Conservation (phyloP, 192 early-diverging fungal species). For the Phlyctochytrium arcticum region DNA sequence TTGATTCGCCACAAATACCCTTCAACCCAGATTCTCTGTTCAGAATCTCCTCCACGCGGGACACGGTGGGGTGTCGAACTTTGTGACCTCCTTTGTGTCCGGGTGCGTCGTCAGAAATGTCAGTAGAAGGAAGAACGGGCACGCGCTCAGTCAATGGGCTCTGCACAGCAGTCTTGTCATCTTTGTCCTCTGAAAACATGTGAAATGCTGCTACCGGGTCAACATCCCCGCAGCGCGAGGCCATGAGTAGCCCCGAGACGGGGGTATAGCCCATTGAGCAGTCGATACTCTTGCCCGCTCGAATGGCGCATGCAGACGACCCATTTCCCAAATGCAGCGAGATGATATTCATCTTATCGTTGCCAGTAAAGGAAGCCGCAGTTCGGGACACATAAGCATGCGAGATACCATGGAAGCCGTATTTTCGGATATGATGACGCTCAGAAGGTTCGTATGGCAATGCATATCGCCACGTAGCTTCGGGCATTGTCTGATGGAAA, state of each 20-base stretch:
- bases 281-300: slow-evolving; percentile 11
- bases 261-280: slow-evolving; percentile 30
- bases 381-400: slow-evolving; percentile 7
- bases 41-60: slow-evolving; percentile 34
- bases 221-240: slow-evolving; percentile 37
- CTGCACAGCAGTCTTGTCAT: no score
- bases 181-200: slow-evolving; percentile 14
- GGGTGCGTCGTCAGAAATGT: no score
- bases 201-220: slow-evolving; percentile 38
- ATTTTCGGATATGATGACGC: slow-evolving; percentile 10
- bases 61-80: slow-evolving; percentile 32
- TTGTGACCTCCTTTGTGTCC: no score
- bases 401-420: slow-evolving; percentile 22
- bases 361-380: no score
- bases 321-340: slow-evolving; percentile 26
- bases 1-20: slow-evolving; percentile 36
- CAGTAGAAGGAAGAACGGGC: slow-evolving; percentile 11
- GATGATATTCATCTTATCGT: slow-evolving; percentile 20
- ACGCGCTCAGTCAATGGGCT: no score
- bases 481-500: slow-evolving; percentile 18
- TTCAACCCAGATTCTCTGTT: slow-evolving; percentile 35
- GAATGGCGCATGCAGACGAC: slow-evolving; percentile 19
- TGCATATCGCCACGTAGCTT: slow-evolving; percentile 16
- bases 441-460: slow-evolving; percentile 23
- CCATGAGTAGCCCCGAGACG: slow-evolving; percentile 27